Base-by-base conservation (phyloP, 1,284 basidiomycete species). In the Trichosporon faecale region DNA sequence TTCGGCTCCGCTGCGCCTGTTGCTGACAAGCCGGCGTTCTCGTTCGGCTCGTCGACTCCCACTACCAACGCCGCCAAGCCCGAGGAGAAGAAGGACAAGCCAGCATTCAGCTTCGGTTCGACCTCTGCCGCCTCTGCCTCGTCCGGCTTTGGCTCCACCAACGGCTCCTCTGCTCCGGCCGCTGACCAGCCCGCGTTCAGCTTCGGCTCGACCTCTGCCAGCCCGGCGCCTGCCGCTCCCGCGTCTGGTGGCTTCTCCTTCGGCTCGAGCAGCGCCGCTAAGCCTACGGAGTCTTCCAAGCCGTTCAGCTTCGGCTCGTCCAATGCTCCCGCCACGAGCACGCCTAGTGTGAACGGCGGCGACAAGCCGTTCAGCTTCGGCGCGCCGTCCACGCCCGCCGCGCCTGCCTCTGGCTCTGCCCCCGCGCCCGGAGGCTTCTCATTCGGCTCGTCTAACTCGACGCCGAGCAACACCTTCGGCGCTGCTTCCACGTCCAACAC, bases 241-340 rank as follows among this genome's bases (percentile, higher is more conserved):
- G 40, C 25, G n/a, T 66, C 66, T 60, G 46, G 60, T 12, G 61
- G 46, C 23, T 65, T 66, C 66, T 29, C 23, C 7, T 66, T 66
- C 16, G 66, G 55, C 52, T 65, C 64, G 18, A 44, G 23, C 25
- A 14, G 49, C 23, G 35, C 66, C 3, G 52, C 66, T 23, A 40
- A 55, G 23, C n/a, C 52, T 27, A 16, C 52, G 23, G 49, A 33
- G 52, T 12, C 66, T 3, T 52, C 23, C 12, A 61, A 61, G 27
- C 31, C 76, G 4, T 78, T 76, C 70, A 67, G 67, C 11, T 76
- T 76, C 60, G 74, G 75, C 61, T 49, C 75, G 2, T 65, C 73
- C 21, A 44, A 71, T 7, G 29, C 68, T 4, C 23, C 67, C n/a
- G 65, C 25, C 35, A 18, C 40, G 21, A 61, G 57, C 57, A 61